Conservation (phyloP, 2,329 filamentous ascomycete genomes). For the Graphilbum fragrans region DNA sequence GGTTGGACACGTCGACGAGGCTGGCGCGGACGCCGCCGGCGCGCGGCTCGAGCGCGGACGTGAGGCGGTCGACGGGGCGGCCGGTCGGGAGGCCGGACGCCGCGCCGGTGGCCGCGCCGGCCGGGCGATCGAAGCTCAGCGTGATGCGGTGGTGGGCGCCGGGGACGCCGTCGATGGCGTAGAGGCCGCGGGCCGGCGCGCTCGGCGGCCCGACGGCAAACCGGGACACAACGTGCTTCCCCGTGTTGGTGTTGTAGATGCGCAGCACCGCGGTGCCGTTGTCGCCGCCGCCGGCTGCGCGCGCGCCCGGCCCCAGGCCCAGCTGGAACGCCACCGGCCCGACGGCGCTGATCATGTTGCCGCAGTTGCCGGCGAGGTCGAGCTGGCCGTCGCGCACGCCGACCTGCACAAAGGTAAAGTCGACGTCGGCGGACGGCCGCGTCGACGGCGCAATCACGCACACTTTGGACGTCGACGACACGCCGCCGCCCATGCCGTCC, state of each 20-base stretch:
- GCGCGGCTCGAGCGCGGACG: not conserved
- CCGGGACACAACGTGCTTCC: slow-evolving; percentile 33
- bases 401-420: slow-evolving; percentile 61
- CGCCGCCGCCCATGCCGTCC: slow-evolving; percentile 57
- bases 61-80: slow-evolving; percentile 19
- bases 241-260: slow-evolving; percentile 61
- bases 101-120: slow-evolving; percentile 26
- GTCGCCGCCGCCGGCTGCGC: slow-evolving; percentile 9
- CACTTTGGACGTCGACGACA: slow-evolving; percentile 59
- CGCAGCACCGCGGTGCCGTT: slow-evolving; percentile 29
- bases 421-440: slow-evolving; percentile 41
- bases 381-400: slow-evolving; percentile 49
- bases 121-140: slow-evolving; percentile 25
- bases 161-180: slow-evolving; percentile 26
- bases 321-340: slow-evolving; percentile 53
- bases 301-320: slow-evolving; percentile 48
- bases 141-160: slow-evolving; percentile 22
- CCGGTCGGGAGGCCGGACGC: slow-evolving; percentile 24
- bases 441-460: slow-evolving; percentile 48
- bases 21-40: slow-evolving; percentile 19
- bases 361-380: slow-evolving; percentile 60
- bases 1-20: slow-evolving; percentile 28
- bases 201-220: slow-evolving; percentile 17
- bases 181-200: slow-evolving; percentile 19
- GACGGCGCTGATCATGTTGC: slow-evolving; percentile 59